Conservation (phyloP, 2,329 filamentous ascomycete species). For the Fusarium sororula region DNA sequence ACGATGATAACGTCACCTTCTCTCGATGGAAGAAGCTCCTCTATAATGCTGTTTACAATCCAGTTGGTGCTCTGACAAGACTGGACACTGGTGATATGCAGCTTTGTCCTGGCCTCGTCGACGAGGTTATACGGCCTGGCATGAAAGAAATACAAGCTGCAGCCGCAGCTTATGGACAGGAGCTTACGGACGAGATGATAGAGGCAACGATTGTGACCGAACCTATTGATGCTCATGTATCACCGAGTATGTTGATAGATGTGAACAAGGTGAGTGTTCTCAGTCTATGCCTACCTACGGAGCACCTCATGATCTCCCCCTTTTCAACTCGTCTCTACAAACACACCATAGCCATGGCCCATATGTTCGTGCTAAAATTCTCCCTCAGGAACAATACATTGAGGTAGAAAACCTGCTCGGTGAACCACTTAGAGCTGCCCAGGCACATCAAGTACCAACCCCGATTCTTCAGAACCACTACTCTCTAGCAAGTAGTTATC, state of each 20-base stretch:
- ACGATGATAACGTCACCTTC: constrained; percentile 33
- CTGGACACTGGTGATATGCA: constrained; percentile 39
- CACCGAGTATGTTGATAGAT: constrained; percentile 39
- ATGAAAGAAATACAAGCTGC: constrained; percentile 38
- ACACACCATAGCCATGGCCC: neutral
- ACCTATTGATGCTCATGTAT: constrained; percentile 36
- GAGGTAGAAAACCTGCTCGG: constrained; percentile 40
- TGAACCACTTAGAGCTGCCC: constrained; percentile 36
- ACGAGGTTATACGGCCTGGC: constrained; percentile 34
- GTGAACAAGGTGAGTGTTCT: constrained; percentile 28
- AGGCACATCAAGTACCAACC: constrained; percentile 25
- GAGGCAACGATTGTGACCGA: constrained; percentile 34
- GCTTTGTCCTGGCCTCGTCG: constrained; percentile 37
- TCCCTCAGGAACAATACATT: constrained; percentile 36
- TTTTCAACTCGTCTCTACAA: neutral
- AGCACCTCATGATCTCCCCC: neutral
- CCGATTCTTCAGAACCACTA: constrained; percentile 33
- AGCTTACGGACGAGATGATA: constrained; percentile 34
- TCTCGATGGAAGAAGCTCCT: constrained; percentile 41
- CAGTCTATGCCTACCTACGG: neutral
- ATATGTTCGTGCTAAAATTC: constrained; percentile 9
- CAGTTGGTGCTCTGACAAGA: constrained; percentile 30
- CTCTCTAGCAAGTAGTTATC: constrained; percentile 30
- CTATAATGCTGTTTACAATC: constrained; percentile 40
- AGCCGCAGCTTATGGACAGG: constrained; percentile 36